Evolutionary conservation across 2,329 filamentous ascomycete genomes (phyloP).

Genomic region (Alternaria longipes): DNA sequence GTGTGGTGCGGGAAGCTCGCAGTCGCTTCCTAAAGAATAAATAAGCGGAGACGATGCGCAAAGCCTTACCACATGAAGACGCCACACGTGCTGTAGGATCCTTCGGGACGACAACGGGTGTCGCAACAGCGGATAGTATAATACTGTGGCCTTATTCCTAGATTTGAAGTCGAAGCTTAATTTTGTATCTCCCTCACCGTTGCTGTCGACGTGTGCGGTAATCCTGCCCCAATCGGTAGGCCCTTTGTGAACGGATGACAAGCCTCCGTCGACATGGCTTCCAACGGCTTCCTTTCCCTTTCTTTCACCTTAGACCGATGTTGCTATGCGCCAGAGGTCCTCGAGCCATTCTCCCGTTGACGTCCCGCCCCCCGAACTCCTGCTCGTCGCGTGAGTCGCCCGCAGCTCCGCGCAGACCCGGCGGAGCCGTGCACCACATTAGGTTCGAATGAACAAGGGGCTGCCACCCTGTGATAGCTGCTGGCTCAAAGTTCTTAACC

Average conservation of each 20-base stretch:
- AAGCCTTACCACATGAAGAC: not conserved
- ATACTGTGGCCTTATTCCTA: not conserved
- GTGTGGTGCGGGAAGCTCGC: not conserved
- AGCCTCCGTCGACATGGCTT: not conserved
- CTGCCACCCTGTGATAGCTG: not conserved
- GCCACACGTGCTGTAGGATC: conserved; percentile 3
- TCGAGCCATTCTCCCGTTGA: not conserved
- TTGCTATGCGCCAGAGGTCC: not conserved
- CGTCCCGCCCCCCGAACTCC: too few relatives aligned
- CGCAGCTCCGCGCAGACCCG: not conserved
- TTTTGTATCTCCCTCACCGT: not conserved
- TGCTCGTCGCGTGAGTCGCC: not conserved
- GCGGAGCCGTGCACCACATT: not conserved
- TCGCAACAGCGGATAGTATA: conserved; percentile 1
- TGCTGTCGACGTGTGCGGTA: not conserved
- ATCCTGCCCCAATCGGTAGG: not conserved
- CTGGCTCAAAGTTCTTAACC: not conserved
- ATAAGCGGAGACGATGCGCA: conserved; percentile 2
- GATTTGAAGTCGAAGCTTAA: not conserved
- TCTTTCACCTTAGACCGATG: not conserved
- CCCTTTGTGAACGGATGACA: not conserved
- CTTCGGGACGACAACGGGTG: not conserved
- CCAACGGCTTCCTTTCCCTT: not conserved
- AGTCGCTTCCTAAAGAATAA: not conserved
- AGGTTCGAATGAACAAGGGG: not conserved